Base-by-base conservation (phyloP, 441 rosid genomes). In the Croton setiger region DNA sequence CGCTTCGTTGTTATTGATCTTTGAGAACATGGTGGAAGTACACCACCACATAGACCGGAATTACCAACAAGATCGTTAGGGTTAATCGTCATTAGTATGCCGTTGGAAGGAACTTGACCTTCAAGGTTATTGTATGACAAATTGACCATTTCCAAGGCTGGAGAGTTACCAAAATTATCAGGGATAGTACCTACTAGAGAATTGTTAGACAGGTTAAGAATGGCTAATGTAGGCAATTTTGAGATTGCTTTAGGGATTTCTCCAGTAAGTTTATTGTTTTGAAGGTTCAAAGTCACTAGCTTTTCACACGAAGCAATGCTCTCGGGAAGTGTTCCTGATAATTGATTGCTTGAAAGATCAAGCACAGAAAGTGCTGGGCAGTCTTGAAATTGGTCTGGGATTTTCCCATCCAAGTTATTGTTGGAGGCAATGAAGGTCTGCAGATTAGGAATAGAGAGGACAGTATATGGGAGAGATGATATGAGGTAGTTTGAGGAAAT, bases 321-420 rank as follows among this genome's bases (percentile, higher is more conserved):
- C 0, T 82, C 68, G 0, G 97, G 97, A 55, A 94, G 82, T 57
- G 60, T 77, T 49, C 99, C 92, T 13, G 84, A 74, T 43, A 94
- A 74, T 74, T 54, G 81, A 81, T 91, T 94, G 56, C 82, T 76
- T n/a, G 99, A 94, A 72, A 94, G 92, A 70, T 94, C 99, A 57
- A 94, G 92, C 66, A 74, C 73, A 0, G 90, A 72, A 47, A 94
- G 97, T 0, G 97, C 80, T 66, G 97, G 97, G 67, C 89, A 86
- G 73, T 87, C 99, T 75, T 91, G 99, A 79, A 90, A 89, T 65
- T 85, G 92, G 60, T 85, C 87, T 0, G 99, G 97, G 61, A 94
- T 69, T 74, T 89, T 84, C 7, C 97, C 98, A 51, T 70, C 68
- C 66, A 94, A 75, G 79, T 72, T 79, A 86, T 91, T 89, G 77